phyloP scores from a whole-genome alignment of 805 yeast species.

The Blastobotrys mokoenaii region DNA sequence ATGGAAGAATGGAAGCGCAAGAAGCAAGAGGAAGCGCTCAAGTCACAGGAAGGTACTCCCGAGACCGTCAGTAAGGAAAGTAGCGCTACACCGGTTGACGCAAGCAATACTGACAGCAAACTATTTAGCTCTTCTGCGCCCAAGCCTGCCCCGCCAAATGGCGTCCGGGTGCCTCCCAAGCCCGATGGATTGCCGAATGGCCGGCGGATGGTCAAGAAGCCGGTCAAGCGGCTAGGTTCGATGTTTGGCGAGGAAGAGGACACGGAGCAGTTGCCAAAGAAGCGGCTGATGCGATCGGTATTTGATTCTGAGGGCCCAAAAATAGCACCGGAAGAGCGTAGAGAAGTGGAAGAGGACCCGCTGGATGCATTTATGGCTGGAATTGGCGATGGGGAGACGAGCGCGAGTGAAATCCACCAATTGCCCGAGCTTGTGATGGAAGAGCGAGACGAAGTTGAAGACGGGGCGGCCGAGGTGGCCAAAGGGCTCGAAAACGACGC shows the following conservation, averaged over 20 bases:
- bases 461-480: constrained; percentile 23
- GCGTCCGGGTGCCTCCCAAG: background rate
- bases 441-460: constrained; percentile 14
- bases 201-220: background rate
- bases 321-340: constrained; percentile 5
- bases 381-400: constrained; percentile 11
- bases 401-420: background rate
- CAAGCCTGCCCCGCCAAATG: background rate
- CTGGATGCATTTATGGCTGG: constrained; percentile 39
- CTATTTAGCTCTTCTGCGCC: background rate
- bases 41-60: constrained; percentile 16
- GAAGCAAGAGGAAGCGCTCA: constrained; percentile 32
- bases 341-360: constrained; percentile 34
- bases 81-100: background rate
- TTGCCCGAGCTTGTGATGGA: constrained; percentile 11
- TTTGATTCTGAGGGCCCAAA: constrained; percentile 2
- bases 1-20: constrained; percentile 54
- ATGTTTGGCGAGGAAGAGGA: constrained; percentile 9
- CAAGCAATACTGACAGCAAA: background rate
- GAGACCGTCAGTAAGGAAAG: background rate
- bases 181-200: background rate
- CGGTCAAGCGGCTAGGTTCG: background rate
- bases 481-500: constrained; percentile 19
- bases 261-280: constrained; percentile 1
- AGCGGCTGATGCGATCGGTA: background rate